Evolutionary conservation across 208 protist genomes (phyloP).

Genomic region (Crithidia bombi): DNA sequence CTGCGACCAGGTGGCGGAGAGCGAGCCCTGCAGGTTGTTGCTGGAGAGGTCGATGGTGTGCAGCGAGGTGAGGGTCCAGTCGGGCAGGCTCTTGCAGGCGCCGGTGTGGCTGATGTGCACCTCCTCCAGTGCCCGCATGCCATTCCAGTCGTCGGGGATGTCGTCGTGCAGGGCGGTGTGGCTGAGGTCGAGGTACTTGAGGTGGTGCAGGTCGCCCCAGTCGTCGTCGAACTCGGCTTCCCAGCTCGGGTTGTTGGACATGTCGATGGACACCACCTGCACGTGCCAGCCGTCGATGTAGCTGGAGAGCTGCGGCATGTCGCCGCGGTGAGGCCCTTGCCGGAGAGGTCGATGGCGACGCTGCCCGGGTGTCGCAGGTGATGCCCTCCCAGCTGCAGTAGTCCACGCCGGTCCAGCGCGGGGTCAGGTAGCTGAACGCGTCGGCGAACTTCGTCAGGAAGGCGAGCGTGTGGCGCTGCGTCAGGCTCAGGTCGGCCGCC

Average conservation of each 20-base stretch:
- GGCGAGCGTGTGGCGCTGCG: neutral
- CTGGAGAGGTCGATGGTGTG: neutral
- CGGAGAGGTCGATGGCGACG: slow-evolving; percentile 23
- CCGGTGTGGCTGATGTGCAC: slow-evolving; percentile 2
- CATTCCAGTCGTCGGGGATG: slow-evolving; percentile 12
- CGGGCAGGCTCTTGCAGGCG: neutral
- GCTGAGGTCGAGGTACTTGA: slow-evolving; percentile 9
- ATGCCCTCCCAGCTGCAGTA: slow-evolving; percentile 28
- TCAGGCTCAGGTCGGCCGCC: neutral
- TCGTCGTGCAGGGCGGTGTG: slow-evolving; percentile 8
- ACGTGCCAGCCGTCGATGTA: neutral
- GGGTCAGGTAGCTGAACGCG: neutral
- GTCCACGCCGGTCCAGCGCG: neutral
- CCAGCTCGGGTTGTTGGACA: slow-evolving; percentile 13
- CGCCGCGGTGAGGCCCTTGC: slow-evolving; percentile 10
- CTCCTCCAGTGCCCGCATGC: neutral
- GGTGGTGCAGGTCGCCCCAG: neutral
- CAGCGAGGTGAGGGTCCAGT: neutral
- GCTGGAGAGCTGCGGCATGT: neutral
- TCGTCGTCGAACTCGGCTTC: neutral
- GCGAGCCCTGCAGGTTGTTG: slow-evolving; percentile 8
- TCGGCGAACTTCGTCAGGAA: neutral
- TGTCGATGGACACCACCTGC: slow-evolving; percentile 13
- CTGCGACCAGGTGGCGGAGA: neutral
- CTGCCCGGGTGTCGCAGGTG: slow-evolving; percentile 8